Evolutionary conservation across 2,329 filamentous ascomycete genomes (phyloP).

Genomic region (Diaporthe citri): DNA sequence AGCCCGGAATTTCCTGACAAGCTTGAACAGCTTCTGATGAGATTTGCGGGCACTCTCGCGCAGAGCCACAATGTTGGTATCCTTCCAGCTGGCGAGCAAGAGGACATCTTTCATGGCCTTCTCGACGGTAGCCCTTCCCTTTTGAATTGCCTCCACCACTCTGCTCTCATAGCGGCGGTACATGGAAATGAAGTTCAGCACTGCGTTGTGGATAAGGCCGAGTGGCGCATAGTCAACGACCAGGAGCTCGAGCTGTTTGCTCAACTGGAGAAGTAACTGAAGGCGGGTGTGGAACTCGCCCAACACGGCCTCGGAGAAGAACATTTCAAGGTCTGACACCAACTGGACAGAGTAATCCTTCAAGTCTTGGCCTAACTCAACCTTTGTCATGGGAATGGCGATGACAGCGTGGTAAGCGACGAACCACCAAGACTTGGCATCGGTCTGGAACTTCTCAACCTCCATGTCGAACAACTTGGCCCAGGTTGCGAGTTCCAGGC

Average conservation of each 20-base stretch:
- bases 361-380: conserved; percentile 70
- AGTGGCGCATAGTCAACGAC: conserved; percentile 70
- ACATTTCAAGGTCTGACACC: conserved; percentile 81
- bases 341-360: conserved; percentile 75
- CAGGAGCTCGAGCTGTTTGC: conserved; percentile 75
- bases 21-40: conserved; percentile 90
- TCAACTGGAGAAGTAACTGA: conserved; percentile 74
- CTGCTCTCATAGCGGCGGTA: conserved; percentile 78
- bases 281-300: conserved; percentile 85
- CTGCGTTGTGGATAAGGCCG: conserved; percentile 69
- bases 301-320: conserved; percentile 82
- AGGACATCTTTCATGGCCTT: conserved; percentile 95
- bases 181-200: conserved; percentile 83
- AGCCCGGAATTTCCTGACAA: conserved; percentile 89
- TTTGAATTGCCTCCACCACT: conserved; percentile 73
- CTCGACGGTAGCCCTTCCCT: conserved; percentile 81
- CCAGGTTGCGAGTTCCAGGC: conserved; percentile 94
- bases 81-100: conserved; percentile 95
- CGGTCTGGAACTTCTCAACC: conserved; percentile 77
- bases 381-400: conserved; percentile 77
- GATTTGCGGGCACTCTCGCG: conserved; percentile 91
- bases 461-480: conserved; percentile 89
- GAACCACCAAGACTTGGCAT: conserved; percentile 95
- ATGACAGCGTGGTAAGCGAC: conserved; percentile 93
- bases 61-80: conserved; percentile 92